Evolutionary conservation across 2,329 filamentous ascomycete genomes (phyloP).

Genomic region (Microdochium paspali): DNA sequence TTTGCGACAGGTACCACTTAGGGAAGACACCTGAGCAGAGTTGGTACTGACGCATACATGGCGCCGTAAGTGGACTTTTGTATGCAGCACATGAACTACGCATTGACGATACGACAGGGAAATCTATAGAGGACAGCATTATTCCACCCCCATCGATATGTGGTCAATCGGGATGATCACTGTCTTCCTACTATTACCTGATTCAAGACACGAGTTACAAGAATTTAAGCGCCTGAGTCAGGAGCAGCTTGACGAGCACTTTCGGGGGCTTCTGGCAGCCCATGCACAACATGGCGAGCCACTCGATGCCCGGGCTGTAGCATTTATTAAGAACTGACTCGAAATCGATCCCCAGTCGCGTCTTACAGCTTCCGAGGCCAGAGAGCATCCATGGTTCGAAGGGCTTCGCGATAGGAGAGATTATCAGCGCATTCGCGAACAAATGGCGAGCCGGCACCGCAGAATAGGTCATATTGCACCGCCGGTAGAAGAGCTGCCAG

Average conservation of each 20-base stretch:
- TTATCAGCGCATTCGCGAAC: background rate
- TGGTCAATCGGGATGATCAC: constrained; percentile 42
- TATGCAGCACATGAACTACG: background rate
- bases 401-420: background rate
- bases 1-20: constrained; percentile 31
- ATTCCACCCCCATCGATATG: constrained; percentile 34
- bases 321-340: constrained; percentile 23
- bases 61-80: constrained; percentile 35
- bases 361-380: background rate
- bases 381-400: background rate
- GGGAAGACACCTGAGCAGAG: constrained; percentile 30
- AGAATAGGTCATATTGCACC: constrained; percentile 4
- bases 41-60: constrained; percentile 37
- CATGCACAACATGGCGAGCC: constrained; percentile 1
- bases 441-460: background rate
- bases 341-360: background rate
- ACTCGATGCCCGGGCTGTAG: constrained; percentile 10
- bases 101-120: constrained; percentile 24
- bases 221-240: constrained; percentile 15
- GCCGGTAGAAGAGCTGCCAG: constrained; percentile 12
- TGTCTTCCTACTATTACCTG: constrained; percentile 17
- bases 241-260: constrained; percentile 9
- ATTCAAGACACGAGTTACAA: constrained; percentile 1
- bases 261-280: constrained; percentile 4
- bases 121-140: constrained; percentile 14